Evolutionary conservation across 2,329 filamentous ascomycete genomes (phyloP).

Genomic region (Sclerotinia trifoliorum): DNA sequence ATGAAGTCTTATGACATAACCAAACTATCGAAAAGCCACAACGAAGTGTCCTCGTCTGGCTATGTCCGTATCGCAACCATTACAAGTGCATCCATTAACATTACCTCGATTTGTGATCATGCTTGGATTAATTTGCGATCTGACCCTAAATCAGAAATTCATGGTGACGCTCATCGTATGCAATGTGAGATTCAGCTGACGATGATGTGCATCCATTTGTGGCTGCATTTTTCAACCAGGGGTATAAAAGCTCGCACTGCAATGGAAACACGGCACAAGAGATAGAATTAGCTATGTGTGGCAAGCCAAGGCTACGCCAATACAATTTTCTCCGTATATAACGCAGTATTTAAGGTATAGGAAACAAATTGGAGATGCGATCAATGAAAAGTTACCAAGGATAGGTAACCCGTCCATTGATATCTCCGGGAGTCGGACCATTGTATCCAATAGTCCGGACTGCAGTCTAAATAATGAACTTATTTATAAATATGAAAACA

Average conservation of each 20-base stretch:
- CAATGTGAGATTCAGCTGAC: neutral
- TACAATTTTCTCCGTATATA: neutral
- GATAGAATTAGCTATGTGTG: neutral
- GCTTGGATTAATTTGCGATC: neutral
- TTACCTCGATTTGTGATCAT: neutral
- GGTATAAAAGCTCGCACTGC: neutral
- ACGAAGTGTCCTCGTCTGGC: neutral
- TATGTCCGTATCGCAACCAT: neutral
- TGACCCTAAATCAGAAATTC: neutral
- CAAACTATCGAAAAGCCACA: neutral
- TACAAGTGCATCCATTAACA: neutral
- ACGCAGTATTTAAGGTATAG: neutral
- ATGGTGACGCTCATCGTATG: neutral
- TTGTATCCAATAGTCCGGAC: neutral
- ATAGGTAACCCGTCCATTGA: neutral
- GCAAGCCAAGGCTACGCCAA: neutral
- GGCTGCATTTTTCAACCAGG: constrained; percentile 1
- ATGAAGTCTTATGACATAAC: neutral
- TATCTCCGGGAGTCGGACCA: neutral
- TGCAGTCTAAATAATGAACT: neutral
- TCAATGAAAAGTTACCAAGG: neutral
- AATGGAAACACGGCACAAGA: neutral
- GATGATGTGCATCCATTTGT: neutral
- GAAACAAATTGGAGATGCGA: neutral
- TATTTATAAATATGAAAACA: neutral